Base-by-base conservation (phyloP, 2,329 filamentous ascomycete species). In the Aspergillus sp. region DNA sequence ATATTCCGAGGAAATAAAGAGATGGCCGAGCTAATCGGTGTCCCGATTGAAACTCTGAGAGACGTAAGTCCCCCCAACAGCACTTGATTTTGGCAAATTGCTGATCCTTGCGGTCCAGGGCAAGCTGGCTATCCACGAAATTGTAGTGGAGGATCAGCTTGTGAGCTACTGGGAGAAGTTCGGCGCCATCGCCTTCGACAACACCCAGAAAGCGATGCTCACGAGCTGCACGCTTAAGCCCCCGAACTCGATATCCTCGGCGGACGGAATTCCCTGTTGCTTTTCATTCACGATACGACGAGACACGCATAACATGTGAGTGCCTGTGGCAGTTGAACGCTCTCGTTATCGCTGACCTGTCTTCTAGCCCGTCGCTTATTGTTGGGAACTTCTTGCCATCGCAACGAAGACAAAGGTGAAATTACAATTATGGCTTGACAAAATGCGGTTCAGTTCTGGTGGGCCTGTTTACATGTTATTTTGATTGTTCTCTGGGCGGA, bases 161-260 rank as follows among this genome's bases (percentile, higher is more conserved):
- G 91, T 96, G 34, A 84, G 85, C 49, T 98, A 98, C 53, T 98
- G 91, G 91, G 91, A 98, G 61, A 94, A 98, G 52, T 98, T 98
- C 53, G 88, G 89, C 31, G 89, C 86, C 4, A 96, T 98, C 49
- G 93, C 91, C 7, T 98, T 98, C 60, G 91, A 98, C 54, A 78
- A 81, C 36, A 80, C 77, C 7, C 91, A 96, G 55, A 94, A 98
- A 57, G 93, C 89, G 14, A 85, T 98, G 51, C 68, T 98, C 45
- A 98, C 91, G 14, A 89, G 84, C 44, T 98, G 91, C 56, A 82
- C 84, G 8, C 65, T 98, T 40, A 94, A 94, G 60, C 88, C 79
- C 45, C 88, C 84, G 3, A 75, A 78, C 39, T 77, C 80, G 3
- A 75, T 76, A 27, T 29, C 25, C 8, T 32, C 44, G 24, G 75